Base-by-base conservation (phyloP, 2,329 filamentous ascomycete species). In the Apiospora saccharicola region DNA sequence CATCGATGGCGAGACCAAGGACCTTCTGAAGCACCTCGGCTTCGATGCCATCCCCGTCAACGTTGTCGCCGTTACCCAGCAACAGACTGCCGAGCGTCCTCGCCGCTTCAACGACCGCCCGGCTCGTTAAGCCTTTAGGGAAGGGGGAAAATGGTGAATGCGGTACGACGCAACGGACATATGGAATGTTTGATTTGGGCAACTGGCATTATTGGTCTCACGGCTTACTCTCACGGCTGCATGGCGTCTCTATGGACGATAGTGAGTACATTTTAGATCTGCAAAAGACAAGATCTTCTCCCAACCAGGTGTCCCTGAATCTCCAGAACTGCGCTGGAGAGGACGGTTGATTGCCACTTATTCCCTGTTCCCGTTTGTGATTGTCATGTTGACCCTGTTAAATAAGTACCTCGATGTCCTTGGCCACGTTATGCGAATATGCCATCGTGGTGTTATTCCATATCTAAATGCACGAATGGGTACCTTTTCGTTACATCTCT, bases 1-100 rank as follows among this genome's bases (percentile, higher is more conserved):
- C 81, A 93, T 98, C 83, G 96, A 99, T 85, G 87, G 90, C 86
- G 96, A 99, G 90, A 99, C 96, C 86, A 98, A 98, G 93, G 96
- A 98, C 84, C 90, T 99, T 81, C 91, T 99, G 84, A 99, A 99
- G 94, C 94, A 93, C 90, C 91, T 99, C 82, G 96, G 96, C 86
- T 99, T 99, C 90, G 96, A 99, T 87, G 91, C 91, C 79, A 95
- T 99, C 86, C 93, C 96, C 85, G 94, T 98, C 92, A 98, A 97
- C 88, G 94, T 98, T 82, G 91, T 97, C 80, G 87, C 92, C 79
- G 95, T 99, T 79, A 89, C 92, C 80, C 95, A 98, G 89, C 91
- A 94, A 85, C 95, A 98, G 89, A 86, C 90, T 77, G 86, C 90
- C 82, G 95, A 98, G 88, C 93, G 95, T 79, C 87, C 87, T 79